A percentile compares a stretch with the other conserved stretches of the same genome.
phyloP scores from a whole-genome alignment of 2,329 filamentous ascomycete genomes.

The Penicillium polonicum region DNA sequence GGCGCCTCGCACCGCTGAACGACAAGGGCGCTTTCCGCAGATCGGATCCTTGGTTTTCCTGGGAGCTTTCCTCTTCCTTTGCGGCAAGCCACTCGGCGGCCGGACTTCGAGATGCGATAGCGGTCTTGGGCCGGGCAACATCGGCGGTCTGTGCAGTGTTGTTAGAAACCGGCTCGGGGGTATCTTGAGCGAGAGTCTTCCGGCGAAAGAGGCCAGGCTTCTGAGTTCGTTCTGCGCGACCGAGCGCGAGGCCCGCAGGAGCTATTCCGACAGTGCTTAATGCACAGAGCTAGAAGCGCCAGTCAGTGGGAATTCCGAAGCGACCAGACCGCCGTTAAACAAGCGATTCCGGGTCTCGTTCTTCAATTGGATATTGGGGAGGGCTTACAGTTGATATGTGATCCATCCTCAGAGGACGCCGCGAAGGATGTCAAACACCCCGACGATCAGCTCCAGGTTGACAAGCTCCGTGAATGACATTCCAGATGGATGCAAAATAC shows the following conservation, averaged over 20 bases:
- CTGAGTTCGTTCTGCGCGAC: conserved; percentile 48
- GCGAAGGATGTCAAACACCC: conserved; percentile 33
- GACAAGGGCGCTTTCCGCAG: conserved; percentile 28
- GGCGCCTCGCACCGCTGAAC: conserved; percentile 31
- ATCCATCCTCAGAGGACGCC: conserved; percentile 38
- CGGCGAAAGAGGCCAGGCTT: conserved; percentile 31
- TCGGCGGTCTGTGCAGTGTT: conserved; percentile 13
- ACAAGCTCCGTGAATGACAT: conserved; percentile 34
- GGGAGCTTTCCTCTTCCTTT: conserved; percentile 16
- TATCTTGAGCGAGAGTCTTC: conserved; percentile 27
- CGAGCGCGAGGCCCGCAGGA: conserved; percentile 58
- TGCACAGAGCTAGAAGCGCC: conserved; percentile 56
- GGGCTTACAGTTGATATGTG: conserved; percentile 42
- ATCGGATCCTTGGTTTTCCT: conserved; percentile 15
- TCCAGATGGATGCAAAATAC: conserved; percentile 31
- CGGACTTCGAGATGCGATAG: conserved; percentile 19
- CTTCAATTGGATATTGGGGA: not conserved
- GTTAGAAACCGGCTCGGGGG: conserved; percentile 16
- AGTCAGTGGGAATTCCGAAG: conserved; percentile 10
- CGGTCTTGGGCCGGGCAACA: conserved; percentile 20
- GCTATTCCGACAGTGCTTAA: conserved; percentile 62
- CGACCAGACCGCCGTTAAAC: not conserved
- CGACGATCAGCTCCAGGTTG: conserved; percentile 34
- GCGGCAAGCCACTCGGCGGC: conserved; percentile 16
- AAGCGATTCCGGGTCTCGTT: not conserved